Conservation (phyloP, 768 basidiomycete genomes). For the Tylopilus rubrobrunneus region DNA sequence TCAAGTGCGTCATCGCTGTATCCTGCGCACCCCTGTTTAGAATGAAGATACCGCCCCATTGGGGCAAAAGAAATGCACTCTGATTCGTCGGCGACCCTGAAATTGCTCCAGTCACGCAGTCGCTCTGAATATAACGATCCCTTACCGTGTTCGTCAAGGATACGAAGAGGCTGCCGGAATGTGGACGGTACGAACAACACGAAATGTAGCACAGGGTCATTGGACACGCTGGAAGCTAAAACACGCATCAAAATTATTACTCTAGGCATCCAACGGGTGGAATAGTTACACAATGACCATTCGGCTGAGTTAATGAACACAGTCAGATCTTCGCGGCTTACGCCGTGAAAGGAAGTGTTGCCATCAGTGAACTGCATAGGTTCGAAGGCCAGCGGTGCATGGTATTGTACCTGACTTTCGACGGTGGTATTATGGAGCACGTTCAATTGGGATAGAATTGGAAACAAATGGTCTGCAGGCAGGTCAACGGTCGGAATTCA, state of each 20-base stretch:
- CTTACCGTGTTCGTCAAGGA: conserved; percentile 54
- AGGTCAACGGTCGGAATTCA: conserved; percentile 15
- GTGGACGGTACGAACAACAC: conserved; percentile 81
- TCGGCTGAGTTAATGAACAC: conserved; percentile 95
- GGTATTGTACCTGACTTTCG: conserved; percentile 91
- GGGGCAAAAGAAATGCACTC: conserved; percentile 82
- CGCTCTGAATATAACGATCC: conserved; percentile 4
- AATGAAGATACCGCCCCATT: conserved; percentile 89
- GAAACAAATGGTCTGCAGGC: conserved; percentile 61
- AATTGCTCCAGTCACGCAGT: conserved; percentile 6
- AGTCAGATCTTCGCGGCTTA: conserved; percentile 80
- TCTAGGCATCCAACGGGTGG: conserved; percentile 13
- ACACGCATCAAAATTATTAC: conserved; percentile 3
- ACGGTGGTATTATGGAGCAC: conserved; percentile 86
- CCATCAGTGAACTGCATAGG: conserved; percentile 39
- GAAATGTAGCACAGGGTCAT: conserved; percentile 93
- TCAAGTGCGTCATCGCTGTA: conserved; percentile 26
- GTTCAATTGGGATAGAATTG: conserved; percentile 56
- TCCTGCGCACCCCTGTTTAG: conserved; percentile 48
- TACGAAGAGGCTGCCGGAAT: conserved; percentile 62
- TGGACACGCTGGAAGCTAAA: conserved; percentile 85
- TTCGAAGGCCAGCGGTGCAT: conserved; percentile 83
- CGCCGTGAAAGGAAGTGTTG: conserved; percentile 43
- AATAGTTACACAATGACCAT: conserved; percentile 78
- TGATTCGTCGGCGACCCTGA: conserved; percentile 48